Evolutionary conservation across 768 basidiomycete genomes (phyloP).

Genomic region (Boletus huronensis): DNA sequence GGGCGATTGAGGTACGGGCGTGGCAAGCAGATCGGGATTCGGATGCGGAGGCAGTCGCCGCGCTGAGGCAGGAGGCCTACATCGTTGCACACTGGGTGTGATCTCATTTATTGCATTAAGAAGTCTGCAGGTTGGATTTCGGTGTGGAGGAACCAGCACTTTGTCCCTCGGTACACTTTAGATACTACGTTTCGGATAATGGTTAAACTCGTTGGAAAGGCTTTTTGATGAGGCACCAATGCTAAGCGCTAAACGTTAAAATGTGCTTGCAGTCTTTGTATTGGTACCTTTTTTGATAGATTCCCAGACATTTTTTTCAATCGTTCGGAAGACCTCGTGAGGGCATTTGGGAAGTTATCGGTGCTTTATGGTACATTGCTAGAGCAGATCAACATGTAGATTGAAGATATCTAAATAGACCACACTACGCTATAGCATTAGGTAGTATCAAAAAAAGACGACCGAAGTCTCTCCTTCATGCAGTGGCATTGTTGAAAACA

Average conservation of each 20-base stretch:
- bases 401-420: not conserved
- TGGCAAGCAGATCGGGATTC: conserved; percentile 71
- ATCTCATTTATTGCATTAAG: not conserved
- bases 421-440: conserved; percentile 3
- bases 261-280: no score
- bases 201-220: not conserved
- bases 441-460: not conserved
- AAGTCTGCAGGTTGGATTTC: conserved; percentile 12
- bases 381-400: conserved; percentile 5
- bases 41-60: conserved; percentile 64
- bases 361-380: conserved; percentile 13
- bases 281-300: no score
- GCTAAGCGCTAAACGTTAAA: no score
- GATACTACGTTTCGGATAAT: not conserved
- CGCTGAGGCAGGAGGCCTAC: conserved; percentile 70
- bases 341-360: not conserved
- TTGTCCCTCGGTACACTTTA: not conserved
- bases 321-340: not conserved
- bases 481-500: conserved; percentile 78
- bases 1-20: conserved; percentile 54
- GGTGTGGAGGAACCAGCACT: not conserved
- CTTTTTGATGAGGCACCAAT: not conserved
- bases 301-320: not conserved
- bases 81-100: conserved; percentile 38
- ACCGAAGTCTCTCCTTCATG: not conserved